Evolutionary conservation across 2,329 filamentous ascomycete species (phyloP).

Genomic region (Colletotrichum scovillei): DNA sequence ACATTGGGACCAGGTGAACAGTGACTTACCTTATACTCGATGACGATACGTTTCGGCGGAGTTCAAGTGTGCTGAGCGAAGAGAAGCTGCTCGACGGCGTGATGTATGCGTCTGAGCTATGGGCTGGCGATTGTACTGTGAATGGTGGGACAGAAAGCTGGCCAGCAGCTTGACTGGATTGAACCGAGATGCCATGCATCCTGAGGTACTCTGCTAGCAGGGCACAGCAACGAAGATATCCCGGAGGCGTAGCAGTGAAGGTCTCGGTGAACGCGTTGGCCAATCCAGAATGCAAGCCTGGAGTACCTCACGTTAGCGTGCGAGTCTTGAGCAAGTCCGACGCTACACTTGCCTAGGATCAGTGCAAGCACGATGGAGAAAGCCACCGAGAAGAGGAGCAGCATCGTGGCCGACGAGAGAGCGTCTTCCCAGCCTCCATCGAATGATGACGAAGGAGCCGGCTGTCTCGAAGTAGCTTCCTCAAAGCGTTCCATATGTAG

Average conservation of each 20-base stretch:
- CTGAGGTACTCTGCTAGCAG: conserved; percentile 24
- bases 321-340: no score
- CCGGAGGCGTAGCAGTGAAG: not conserved
- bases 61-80: conserved; percentile 10
- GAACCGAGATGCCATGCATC: conserved; percentile 1
- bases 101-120: conserved; percentile 1
- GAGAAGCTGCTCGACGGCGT: conserved; percentile 30
- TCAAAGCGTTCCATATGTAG: conserved; percentile 30
- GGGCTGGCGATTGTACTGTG: not conserved
- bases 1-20: no score
- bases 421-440: conserved; percentile 27
- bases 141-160: not conserved
- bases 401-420: conserved; percentile 32
- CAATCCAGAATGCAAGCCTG: conserved; percentile 12
- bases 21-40: conserved; percentile 24
- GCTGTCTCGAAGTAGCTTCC: not conserved
- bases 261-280: not conserved
- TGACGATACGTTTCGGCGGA: conserved; percentile 13
- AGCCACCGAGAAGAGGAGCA: conserved; percentile 35
- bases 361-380: conserved; percentile 32
- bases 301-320: not conserved
- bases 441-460: not conserved
- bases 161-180: not conserved
- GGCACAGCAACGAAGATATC: conserved; percentile 15
- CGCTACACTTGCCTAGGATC: conserved; percentile 22